Conservation (phyloP, 768 basidiomycete species). For the Coprinopsis strossmayeri region DNA sequence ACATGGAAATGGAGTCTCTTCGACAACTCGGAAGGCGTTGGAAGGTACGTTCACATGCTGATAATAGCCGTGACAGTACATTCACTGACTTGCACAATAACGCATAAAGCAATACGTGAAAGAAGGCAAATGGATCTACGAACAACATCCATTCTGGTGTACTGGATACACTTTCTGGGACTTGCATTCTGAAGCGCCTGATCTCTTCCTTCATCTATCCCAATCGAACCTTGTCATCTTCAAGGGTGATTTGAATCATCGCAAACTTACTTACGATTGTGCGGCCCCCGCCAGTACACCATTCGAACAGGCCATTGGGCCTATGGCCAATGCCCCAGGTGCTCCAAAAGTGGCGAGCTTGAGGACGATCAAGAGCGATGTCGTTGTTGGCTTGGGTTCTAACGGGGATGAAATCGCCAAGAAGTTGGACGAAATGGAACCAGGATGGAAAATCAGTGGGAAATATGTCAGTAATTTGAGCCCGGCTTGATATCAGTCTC, state of each 20-base stretch:
- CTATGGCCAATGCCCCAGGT: conserved; percentile 84
- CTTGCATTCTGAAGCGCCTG: conserved; percentile 74
- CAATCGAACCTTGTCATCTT: conserved; percentile 88
- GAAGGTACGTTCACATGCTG: conserved; percentile 83
- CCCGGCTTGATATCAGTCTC: background rate
- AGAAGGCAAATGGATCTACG: conserved; percentile 91
- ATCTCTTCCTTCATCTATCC: conserved; percentile 88
- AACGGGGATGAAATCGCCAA: conserved; percentile 68
- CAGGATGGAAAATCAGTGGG: conserved; percentile 95
- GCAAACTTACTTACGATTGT: conserved; percentile 84
- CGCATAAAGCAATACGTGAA: conserved; percentile 94
- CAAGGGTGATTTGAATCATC: conserved; percentile 93
- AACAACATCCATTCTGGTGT: conserved; percentile 93
- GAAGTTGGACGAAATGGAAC: conserved; percentile 75
- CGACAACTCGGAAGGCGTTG: conserved; percentile 76
- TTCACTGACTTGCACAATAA: too few relatives aligned
- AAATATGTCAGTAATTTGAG: conserved; percentile 68
- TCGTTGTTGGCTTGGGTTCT: conserved; percentile 79
- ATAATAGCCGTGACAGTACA: too few relatives aligned
- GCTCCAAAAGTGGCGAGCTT: conserved; percentile 83
- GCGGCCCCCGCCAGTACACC: conserved; percentile 82
- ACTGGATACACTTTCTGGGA: conserved; percentile 97
- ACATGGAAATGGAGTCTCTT: conserved; percentile 76
- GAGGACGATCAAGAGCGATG: conserved; percentile 92
- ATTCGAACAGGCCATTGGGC: conserved; percentile 87